Evolutionary conservation across 257 asterid genomes (phyloP).

Genomic region (Ophiorrhiza pumila): DNA sequence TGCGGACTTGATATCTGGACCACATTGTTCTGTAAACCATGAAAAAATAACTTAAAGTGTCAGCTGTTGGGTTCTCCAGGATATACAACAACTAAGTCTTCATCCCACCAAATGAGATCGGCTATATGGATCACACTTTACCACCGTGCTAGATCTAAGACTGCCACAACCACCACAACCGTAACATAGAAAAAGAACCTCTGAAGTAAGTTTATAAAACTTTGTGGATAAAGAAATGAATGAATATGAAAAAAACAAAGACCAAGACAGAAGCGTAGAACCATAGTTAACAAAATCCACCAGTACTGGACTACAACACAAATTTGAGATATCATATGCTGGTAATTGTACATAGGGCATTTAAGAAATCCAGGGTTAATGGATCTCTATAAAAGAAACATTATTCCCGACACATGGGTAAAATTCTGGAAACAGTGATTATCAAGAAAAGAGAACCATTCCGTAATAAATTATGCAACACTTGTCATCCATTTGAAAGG

Average conservation of each 20-base stretch:
- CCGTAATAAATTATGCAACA: background rate
- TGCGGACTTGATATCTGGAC: slow-evolving; percentile 21
- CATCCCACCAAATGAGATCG: too few species aligned
- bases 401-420: background rate
- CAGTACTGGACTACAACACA: background rate
- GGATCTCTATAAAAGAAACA: background rate
- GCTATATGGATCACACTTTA: too few species aligned
- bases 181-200: too few species aligned
- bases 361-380: background rate
- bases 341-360: background rate
- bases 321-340: background rate
- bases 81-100: too few species aligned
- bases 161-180: too few species aligned
- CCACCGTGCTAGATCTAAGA: too few species aligned
- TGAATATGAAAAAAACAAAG: background rate
- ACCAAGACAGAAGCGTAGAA: background rate
- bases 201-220: too few species aligned
- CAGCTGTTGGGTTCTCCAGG: background rate
- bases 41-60: background rate
- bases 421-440: background rate
- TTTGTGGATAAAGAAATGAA: background rate
- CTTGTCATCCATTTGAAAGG: background rate
- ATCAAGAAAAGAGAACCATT: background rate
- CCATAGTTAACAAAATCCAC: background rate
- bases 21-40: slow-evolving; percentile 18